A percentile compares a stretch with the other conserved stretches of the same genome.
Conservation (phyloP, 352 stramenopile genomes). For the Pythium vanterpoolii region DNA sequence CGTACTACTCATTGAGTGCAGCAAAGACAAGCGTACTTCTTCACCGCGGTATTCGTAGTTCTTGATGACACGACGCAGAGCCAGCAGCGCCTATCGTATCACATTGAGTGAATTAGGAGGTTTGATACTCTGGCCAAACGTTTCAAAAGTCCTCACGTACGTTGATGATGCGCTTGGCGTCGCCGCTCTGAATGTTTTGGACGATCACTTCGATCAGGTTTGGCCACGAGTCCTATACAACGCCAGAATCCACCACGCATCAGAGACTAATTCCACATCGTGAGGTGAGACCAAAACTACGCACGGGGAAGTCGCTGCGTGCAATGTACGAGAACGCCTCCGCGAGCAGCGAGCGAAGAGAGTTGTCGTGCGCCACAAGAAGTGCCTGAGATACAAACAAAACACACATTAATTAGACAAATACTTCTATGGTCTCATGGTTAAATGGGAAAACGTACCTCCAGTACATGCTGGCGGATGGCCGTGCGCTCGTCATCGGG, state of each 20-base stretch:
- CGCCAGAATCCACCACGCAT: neutral
- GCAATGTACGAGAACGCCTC: constrained; percentile 94
- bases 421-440: neutral
- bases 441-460: constrained; percentile 21
- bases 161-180: constrained; percentile 84
- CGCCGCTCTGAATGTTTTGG: constrained; percentile 88
- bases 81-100: constrained; percentile 86
- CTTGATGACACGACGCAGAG: constrained; percentile 95
- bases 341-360: constrained; percentile 88
- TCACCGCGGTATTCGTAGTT: constrained; percentile 97
- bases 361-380: constrained; percentile 88
- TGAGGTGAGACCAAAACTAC: neutral
- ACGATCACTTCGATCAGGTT: constrained; percentile 87
- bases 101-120: neutral
- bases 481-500: constrained; percentile 63
- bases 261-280: neutral
- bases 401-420: neutral
- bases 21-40: constrained; percentile 33
- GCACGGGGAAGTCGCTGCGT: constrained; percentile 93
- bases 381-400: constrained; percentile 34
- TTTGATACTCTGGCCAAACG: neutral
- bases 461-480: constrained; percentile 69
- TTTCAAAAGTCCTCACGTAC: constrained; percentile 16
- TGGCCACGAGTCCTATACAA: constrained; percentile 82
- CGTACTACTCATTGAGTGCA: neutral